Evolutionary conservation across 176 grass and related monocot species (phyloP).

Genomic region (Carex pumila): DNA sequence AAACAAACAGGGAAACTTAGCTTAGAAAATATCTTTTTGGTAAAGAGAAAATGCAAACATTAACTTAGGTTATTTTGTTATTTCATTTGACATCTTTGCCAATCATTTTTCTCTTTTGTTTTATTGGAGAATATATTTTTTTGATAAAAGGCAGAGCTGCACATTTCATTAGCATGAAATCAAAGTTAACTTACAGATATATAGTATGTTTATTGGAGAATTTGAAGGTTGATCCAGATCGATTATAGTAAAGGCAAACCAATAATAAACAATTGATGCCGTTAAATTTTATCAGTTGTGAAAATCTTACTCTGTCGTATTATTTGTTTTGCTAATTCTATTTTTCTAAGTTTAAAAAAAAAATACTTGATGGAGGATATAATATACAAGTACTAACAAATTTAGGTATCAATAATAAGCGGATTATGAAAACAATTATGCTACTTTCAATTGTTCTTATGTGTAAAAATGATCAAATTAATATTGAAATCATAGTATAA

Average conservation of each 20-base stretch:
- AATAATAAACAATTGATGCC: neutral
- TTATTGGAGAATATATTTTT: neutral
- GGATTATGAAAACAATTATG: neutral
- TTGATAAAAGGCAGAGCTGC: no score
- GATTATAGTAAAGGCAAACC: neutral
- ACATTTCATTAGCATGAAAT: no score
- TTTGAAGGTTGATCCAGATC: neutral
- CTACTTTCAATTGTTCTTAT: neutral
- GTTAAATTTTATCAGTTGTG: neutral
- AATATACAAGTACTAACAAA: neutral
- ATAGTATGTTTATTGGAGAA: neutral
- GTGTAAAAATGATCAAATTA: neutral
- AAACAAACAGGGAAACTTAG: neutral
- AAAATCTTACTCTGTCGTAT: neutral
- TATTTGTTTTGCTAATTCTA: neutral
- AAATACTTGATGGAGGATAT: neutral
- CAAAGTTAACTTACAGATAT: no score
- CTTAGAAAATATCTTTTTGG: neutral
- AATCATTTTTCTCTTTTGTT: neutral
- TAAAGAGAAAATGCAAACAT: neutral
- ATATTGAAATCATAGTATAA: neutral
- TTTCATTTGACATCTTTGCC: neutral
- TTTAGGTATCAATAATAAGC: neutral
- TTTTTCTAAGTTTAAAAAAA: neutral
- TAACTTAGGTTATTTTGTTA: neutral